Conservation (phyloP, 352 stramenopile species). For the Stramenopiles sp. region DNA sequence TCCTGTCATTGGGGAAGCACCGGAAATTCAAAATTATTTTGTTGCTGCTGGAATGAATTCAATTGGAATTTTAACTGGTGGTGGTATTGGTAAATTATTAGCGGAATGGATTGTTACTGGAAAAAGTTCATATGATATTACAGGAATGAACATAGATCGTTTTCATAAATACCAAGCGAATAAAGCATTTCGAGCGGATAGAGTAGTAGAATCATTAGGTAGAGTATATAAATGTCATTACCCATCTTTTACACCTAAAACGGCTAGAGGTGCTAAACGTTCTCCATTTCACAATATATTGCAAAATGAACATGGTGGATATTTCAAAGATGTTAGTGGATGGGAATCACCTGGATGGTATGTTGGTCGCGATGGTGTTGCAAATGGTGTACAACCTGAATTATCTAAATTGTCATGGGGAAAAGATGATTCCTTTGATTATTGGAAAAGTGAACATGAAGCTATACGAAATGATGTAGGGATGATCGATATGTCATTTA, state of each 20-base stretch:
- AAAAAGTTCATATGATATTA: conserved; percentile 19
- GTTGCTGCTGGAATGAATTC: conserved; percentile 22
- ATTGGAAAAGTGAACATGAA: conserved; percentile 29
- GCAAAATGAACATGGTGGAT: conserved; percentile 16
- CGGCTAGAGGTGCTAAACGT: conserved; percentile 23
- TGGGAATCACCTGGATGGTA: conserved; percentile 33
- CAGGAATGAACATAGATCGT: conserved; percentile 23
- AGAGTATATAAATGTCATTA: conserved; percentile 35
- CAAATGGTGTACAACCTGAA: neutral
- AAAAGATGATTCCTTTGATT: conserved; percentile 21
- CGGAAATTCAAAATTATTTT: conserved; percentile 18
- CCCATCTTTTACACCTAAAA: conserved; percentile 27
- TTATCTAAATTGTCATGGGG: conserved; percentile 21
- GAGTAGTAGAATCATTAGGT: conserved; percentile 25
- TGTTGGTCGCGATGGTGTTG: neutral
- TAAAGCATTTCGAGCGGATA: conserved; percentile 11
- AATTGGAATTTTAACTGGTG: conserved; percentile 20
- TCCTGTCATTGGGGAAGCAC: conserved; percentile 17
- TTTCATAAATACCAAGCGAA: conserved; percentile 13
- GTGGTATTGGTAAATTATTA: conserved; percentile 17
- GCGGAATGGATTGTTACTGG: conserved; percentile 19
- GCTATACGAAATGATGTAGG: conserved; percentile 26
- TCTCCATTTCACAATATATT: conserved; percentile 27
- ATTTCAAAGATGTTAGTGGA: conserved; percentile 29
- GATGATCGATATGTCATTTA: conserved; percentile 44